A percentile compares a stretch with the other conserved stretches of the same genome.
Conservation (phyloP, 106 monocot genomes). For the Xerophyta viscosa region DNA sequence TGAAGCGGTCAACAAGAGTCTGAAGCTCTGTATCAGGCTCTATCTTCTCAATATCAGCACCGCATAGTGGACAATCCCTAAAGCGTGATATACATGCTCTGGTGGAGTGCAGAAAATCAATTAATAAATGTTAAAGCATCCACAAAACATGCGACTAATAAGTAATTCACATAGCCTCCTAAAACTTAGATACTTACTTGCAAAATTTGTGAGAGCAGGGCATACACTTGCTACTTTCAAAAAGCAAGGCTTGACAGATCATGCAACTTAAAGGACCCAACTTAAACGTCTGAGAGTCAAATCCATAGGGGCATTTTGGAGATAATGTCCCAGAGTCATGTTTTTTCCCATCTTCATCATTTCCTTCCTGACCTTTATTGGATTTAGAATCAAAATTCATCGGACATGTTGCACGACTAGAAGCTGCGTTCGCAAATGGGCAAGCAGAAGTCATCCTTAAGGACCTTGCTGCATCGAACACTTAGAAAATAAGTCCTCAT, state of each 20-base stretch:
- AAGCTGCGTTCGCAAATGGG: slow-evolving; percentile 68
- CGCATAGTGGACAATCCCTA: slow-evolving; percentile 92
- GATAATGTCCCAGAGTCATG: slow-evolving; percentile 36
- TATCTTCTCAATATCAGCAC: slow-evolving; percentile 88
- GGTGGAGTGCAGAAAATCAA: slow-evolving; percentile 2
- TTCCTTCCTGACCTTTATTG: slow-evolving; percentile 16
- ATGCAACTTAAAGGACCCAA: slow-evolving; percentile 95
- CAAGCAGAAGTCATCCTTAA: slow-evolving; percentile 85
- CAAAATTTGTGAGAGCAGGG: slow-evolving; percentile 96
- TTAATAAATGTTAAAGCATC: neutral
- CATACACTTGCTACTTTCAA: slow-evolving; percentile 75
- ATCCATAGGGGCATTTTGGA: slow-evolving; percentile 93
- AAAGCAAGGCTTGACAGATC: slow-evolving; percentile 78
- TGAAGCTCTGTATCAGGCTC: slow-evolving; percentile 90
- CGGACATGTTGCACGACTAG: slow-evolving; percentile 39
- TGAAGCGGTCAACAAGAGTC: slow-evolving; percentile 69
- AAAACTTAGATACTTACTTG: slow-evolving; percentile 73
- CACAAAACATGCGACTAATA: neutral
- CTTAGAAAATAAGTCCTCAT: too few species aligned
- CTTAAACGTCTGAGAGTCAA: slow-evolving; percentile 87
- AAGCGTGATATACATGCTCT: slow-evolving; percentile 86
- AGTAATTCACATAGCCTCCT: neutral
- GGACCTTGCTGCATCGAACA: too few species aligned
- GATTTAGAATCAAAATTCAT: slow-evolving; percentile 30
- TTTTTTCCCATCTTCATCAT: slow-evolving; percentile 19